phyloP scores from a whole-genome alignment of 495 filamentous ascomycete genomes.

The Annulohypoxylon stygium region DNA sequence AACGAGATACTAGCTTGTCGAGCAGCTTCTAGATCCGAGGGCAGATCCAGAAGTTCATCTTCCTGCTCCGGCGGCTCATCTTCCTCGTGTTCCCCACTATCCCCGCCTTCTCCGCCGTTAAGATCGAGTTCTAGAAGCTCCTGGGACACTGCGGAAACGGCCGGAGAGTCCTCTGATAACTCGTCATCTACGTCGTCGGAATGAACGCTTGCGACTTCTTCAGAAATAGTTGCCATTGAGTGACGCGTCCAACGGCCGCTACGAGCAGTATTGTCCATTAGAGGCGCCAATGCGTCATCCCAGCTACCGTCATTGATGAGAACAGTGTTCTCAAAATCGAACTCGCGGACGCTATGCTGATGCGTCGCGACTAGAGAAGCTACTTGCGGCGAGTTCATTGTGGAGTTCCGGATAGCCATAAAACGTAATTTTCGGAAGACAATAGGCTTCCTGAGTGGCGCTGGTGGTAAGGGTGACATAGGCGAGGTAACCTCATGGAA shows the following conservation, averaged over 20 bases:
- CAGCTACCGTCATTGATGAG: conserved; percentile 73
- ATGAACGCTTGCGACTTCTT: conserved; percentile 42
- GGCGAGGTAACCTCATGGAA: conserved; percentile 67
- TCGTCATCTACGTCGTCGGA: conserved; percentile 45
- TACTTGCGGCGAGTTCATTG: conserved; percentile 76
- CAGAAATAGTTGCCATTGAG: conserved; percentile 51
- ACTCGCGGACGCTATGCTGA: conserved; percentile 72
- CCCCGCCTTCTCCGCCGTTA: conserved; percentile 54
- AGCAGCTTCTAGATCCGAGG: conserved; percentile 60
- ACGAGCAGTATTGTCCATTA: conserved; percentile 59
- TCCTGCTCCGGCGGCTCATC: conserved; percentile 52
- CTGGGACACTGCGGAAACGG: conserved; percentile 57
- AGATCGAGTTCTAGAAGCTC: conserved; percentile 60
- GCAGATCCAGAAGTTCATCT: conserved; percentile 42
- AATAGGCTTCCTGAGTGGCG: conserved; percentile 62
- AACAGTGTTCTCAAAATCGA: conserved; percentile 77
- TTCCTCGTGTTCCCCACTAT: conserved; percentile 58
- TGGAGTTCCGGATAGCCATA: conserved; percentile 75
- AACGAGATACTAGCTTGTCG: conserved; percentile 56
- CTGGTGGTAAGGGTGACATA: conserved; percentile 63
- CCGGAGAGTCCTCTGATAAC: conserved; percentile 55
- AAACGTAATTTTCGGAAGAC: conserved; percentile 70
- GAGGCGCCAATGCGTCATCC: conserved; percentile 79
- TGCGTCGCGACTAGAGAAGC: conserved; percentile 71
- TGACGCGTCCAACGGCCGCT: conserved; percentile 58